These are phyloP conservation scores for Melanogaster broomeanus DNA, from an alignment of 768 basidiomycete genomes.

Conservation along the genomic window DNA sequence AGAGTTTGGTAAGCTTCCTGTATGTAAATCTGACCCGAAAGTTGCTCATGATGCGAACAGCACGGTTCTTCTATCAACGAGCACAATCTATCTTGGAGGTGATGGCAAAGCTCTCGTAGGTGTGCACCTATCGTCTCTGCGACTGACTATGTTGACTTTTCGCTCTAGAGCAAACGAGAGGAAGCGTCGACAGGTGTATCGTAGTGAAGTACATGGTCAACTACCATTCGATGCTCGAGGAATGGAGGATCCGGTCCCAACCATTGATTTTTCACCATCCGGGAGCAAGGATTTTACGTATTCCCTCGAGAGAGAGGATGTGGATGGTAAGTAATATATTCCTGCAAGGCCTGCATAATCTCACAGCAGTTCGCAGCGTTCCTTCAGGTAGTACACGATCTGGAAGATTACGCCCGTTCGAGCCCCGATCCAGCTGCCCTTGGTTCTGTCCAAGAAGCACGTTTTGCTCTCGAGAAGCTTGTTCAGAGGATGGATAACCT, in stretches of 20 bases:
- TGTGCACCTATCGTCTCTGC: constrained; percentile 13
- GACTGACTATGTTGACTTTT: constrained; percentile 4
- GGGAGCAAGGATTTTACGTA: constrained; percentile 65
- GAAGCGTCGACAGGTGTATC: constrained; percentile 83
- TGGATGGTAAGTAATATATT: constrained; percentile 57
- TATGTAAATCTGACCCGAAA: not conserved
- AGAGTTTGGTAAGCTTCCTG: constrained; percentile 75
- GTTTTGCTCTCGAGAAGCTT: constrained; percentile 63
- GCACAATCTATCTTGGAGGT: constrained; percentile 81
- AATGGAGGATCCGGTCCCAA: constrained; percentile 79
- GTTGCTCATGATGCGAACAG: constrained; percentile 37
- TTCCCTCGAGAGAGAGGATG: constrained; percentile 64
- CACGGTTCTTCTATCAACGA: constrained; percentile 77
- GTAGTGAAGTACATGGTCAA: constrained; percentile 80
- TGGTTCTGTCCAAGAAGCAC: constrained; percentile 62
- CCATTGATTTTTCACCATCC: constrained; percentile 75
- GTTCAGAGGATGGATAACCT: constrained; percentile 78
- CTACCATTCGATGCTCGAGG: constrained; percentile 84
- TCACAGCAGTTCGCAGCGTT: constrained; percentile 45
- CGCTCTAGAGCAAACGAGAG: constrained; percentile 65
- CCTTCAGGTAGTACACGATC: constrained; percentile 60
- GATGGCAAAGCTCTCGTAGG: constrained; percentile 86
- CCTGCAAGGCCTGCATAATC: not conserved
- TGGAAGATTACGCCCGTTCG: constrained; percentile 56
- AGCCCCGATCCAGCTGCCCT: constrained; percentile 48